A percentile compares a stretch with the other conserved stretches of the same genome.
Conservation (phyloP, 768 basidiomycete species). For the Lactarius sp. region DNA sequence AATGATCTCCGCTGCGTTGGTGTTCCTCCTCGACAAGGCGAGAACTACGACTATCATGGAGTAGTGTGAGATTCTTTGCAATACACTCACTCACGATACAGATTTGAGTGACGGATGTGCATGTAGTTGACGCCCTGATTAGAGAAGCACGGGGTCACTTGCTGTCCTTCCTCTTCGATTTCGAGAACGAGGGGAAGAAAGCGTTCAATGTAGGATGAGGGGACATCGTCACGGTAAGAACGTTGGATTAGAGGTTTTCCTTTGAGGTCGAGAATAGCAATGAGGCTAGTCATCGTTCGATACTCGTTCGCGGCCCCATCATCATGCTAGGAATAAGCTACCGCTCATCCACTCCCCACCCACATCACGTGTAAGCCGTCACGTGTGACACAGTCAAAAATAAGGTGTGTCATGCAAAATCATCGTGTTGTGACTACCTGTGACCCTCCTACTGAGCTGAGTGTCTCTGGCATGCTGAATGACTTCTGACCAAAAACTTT, state of each 20-base stretch:
- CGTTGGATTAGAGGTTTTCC: conserved; percentile 97
- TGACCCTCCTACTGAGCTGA: no score
- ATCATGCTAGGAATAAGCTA: no score
- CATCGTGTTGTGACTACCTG: no score
- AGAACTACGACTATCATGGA: conserved; percentile 53
- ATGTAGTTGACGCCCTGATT: conserved; percentile 95
- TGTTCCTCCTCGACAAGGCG: conserved; percentile 91
- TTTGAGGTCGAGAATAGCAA: conserved; percentile 97
- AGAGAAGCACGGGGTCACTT: conserved; percentile 95
- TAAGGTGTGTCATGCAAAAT: no score
- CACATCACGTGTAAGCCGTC: no score
- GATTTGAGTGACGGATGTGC: conserved; percentile 97
- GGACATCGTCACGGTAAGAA: conserved; percentile 94
- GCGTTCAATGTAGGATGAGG: conserved; percentile 81
- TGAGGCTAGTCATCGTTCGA: conserved; percentile 52
- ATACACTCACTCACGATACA: conserved; percentile 67
- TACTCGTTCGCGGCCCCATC: neutral
- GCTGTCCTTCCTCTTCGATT: conserved; percentile 95
- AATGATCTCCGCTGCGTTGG: conserved; percentile 94
- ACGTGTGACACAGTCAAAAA: no score
- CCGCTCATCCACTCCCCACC: no score
- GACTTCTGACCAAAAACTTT: no score
- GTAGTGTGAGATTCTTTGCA: neutral
- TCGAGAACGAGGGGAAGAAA: conserved; percentile 93
- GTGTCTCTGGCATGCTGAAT: no score